Evolutionary conservation across 306 rosid species (phyloP).

Genomic region (Prunus davidiana): DNA sequence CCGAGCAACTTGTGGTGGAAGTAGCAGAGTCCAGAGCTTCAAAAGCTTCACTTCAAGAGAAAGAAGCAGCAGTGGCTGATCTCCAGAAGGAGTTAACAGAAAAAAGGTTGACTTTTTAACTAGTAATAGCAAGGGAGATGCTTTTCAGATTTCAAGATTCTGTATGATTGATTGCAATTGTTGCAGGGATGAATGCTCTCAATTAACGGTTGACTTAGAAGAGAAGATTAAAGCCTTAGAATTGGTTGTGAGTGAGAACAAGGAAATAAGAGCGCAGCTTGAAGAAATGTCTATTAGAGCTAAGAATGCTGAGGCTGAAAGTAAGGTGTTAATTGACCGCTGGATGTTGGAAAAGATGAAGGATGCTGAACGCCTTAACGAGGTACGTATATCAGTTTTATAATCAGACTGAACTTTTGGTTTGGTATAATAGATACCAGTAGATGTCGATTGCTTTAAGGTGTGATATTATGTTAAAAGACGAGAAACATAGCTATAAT

Average conservation of each 20-base stretch:
- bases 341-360: conserved; percentile 99
- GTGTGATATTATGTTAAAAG: neutral
- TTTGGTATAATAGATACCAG: conserved; percentile 9
- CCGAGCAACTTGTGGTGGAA: conserved; percentile 95
- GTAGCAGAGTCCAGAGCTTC: conserved; percentile 82
- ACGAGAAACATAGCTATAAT: neutral
- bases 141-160: conserved; percentile 15
- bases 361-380: conserved; percentile 98
- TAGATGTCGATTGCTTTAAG: conserved; percentile 3
- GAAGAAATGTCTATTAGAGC: conserved; percentile 61
- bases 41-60: conserved; percentile 66
- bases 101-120: conserved; percentile 43
- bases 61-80: conserved; percentile 46
- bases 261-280: conserved; percentile 62
- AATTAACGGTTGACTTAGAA: conserved; percentile 64
- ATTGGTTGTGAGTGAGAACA: conserved; percentile 67
- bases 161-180: conserved; percentile 15
- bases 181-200: conserved; percentile 74
- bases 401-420: neutral
- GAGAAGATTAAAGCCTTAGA: conserved; percentile 70
- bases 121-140: neutral
- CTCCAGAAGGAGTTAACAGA: conserved; percentile 61
- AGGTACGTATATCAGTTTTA: conserved; percentile 45
- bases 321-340: conserved; percentile 84
- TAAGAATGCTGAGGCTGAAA: conserved; percentile 79